Base-by-base conservation (phyloP, 257 asterid species). In the Thymus quinquecostatus region DNA sequence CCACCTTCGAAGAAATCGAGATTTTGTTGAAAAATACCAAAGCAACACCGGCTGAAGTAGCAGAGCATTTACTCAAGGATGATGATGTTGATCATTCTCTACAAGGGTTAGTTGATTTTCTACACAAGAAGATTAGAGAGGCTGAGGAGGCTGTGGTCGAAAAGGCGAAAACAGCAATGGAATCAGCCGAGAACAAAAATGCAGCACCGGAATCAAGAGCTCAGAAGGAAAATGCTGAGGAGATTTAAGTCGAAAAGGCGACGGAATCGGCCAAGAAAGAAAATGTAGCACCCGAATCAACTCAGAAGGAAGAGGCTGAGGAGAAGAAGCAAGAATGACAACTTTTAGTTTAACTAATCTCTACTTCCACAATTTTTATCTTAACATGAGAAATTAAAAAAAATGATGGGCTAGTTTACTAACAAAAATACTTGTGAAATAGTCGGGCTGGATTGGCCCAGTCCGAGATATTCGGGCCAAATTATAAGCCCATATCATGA, bases 31-130 rank as follows among this genome's bases (percentile, higher is more conserved):
- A 3, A n/a, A 70, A 48, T 12, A 82, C 82, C 0, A 78, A 83
- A 21, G 82, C 75, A 0, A 87, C 91, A 1, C 96, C 96, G 0
- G 92, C 96, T 14, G 89, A 89, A 75, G 87, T 88, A 12, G 97
- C 96, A 0, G 97, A 88, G 80, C 90, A 85, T 49, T 82, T 90
- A 69, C 79, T 90, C 76, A 83, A 81, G 84, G 59, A 62, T 5
- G 86, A 86, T 21, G 90, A 86, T 1, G 54, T 75, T 21, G 77
- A 82, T 47, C 76, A 36, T 73, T 60, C 83, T 2, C 92, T 88
- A 30, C 38, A 64, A 62, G 92, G 89, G 44, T 21, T 90, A 77
- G 12, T 86, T 40, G 79, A 59, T 32, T 86, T 90, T 68, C 71
- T 87, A 8, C 80, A 71, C 10, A 36, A 44, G 5, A 87, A 83